Conservation (phyloP, 1,139 yeast species). For the Yamadazyma atlantica region DNA sequence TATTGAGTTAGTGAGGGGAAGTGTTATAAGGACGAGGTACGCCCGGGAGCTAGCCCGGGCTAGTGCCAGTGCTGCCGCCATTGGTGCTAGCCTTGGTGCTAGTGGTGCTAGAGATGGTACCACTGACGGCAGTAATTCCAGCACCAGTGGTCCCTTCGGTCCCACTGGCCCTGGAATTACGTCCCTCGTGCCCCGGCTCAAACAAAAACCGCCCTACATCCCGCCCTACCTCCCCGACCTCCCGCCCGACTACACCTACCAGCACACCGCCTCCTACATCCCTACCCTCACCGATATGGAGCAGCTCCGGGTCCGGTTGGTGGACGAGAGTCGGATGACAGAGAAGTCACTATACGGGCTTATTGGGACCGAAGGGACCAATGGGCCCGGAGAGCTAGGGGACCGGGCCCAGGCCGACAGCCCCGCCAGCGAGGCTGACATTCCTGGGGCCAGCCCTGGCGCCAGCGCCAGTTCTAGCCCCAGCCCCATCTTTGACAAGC, state of each 20-base stretch:
- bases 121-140: too few relatives aligned
- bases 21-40: too few relatives aligned
- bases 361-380: conserved; percentile 34
- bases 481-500: conserved; percentile 13
- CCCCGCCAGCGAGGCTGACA: too few relatives aligned
- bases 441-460: too few relatives aligned
- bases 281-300: conserved; percentile 71
- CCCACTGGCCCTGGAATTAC: too few relatives aligned
- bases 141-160: too few relatives aligned
- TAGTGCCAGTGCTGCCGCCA: too few relatives aligned
- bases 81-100: too few relatives aligned
- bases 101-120: too few relatives aligned
- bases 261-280: conserved; percentile 67
- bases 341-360: conserved; percentile 72
- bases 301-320: conserved; percentile 64
- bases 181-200: conserved; percentile 54
- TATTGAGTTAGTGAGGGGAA: conserved; percentile 36
- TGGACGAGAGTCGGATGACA: conserved; percentile 76
- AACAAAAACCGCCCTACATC: conserved; percentile 50
- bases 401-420: conserved; percentile 16
- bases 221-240: conserved; percentile 80
- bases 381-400: conserved; percentile 25
- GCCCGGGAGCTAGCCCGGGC: too few relatives aligned
- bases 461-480: conserved; percentile 23
- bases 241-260: conserved; percentile 92